Conservation (phyloP, 2,329 filamentous ascomycete genomes). For the Ophiostoma novo-ulmi region DNA sequence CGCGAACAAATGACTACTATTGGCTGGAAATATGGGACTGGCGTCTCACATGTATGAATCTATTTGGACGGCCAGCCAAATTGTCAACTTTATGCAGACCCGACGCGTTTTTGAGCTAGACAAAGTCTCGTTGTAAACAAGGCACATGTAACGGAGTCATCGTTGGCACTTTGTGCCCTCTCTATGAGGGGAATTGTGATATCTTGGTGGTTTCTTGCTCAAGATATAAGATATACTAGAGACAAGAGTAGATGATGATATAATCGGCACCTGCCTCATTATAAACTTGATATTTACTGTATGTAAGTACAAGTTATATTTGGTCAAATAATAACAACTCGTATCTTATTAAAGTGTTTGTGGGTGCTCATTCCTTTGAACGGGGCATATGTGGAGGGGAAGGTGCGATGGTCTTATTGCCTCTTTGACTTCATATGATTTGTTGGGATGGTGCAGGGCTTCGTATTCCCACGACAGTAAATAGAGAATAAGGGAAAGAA, state of each 20-base stretch:
- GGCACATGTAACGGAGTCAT: not conserved
- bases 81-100: conserved; percentile 23
- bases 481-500: not conserved
- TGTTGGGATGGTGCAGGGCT: not conserved
- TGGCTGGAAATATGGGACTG: conserved; percentile 3
- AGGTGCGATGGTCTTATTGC: not conserved
- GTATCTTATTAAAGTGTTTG: conserved; percentile 1
- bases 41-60: conserved; percentile 5
- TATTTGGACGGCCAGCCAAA: conserved; percentile 14
- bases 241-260: not conserved
- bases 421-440: not conserved
- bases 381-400: not conserved
- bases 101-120: not conserved
- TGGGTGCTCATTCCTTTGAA: not conserved
- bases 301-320: too few species aligned
- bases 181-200: not conserved
- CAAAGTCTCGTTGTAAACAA: not conserved
- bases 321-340: not conserved
- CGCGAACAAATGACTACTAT: not conserved
- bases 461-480: not conserved
- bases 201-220: not conserved
- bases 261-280: not conserved
- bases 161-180: not conserved
- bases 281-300: not conserved
- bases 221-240: not conserved